Conservation (phyloP, 768 basidiomycete genomes). For the Termitomyces sp. region DNA sequence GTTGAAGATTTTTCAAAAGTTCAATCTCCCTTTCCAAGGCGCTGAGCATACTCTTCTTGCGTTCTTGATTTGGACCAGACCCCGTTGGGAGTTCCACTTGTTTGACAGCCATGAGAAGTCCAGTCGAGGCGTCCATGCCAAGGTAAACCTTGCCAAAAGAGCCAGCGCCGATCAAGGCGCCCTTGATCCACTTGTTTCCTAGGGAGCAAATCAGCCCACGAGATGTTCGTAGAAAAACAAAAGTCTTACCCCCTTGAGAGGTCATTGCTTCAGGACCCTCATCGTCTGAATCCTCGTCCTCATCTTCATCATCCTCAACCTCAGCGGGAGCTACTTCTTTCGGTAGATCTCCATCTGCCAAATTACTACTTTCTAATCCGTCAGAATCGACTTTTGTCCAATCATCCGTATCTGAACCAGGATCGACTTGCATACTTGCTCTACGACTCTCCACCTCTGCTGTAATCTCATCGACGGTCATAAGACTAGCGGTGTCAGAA, state of each 20-base stretch:
- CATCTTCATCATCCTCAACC: conserved; percentile 42
- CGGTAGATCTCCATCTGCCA: conserved; percentile 35
- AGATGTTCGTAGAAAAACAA: neutral
- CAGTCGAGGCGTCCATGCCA: conserved; percentile 89
- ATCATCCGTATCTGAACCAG: conserved; percentile 52
- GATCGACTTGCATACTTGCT: conserved; percentile 44
- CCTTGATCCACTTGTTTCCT: conserved; percentile 96
- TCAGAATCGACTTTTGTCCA: conserved; percentile 72
- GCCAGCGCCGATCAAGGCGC: conserved; percentile 90
- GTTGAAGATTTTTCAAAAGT: conserved; percentile 86
- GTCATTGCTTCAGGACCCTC: conserved; percentile 47
- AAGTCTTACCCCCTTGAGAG: conserved; percentile 47
- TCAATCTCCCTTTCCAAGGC: conserved; percentile 94
- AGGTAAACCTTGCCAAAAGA: conserved; percentile 96
- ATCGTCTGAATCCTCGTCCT: conserved; percentile 39
- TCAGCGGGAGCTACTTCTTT: conserved; percentile 46
- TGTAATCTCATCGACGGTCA: conserved; percentile 98
- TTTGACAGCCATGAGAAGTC: conserved; percentile 95
- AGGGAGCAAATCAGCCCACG: conserved; percentile 13
- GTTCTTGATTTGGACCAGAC: conserved; percentile 82
- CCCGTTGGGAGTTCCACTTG: conserved; percentile 91
- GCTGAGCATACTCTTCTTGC: conserved; percentile 90
- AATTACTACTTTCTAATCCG: conserved; percentile 30
- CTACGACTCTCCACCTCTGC: conserved; percentile 83
- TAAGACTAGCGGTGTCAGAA: conserved; percentile 84